Conservation (phyloP, 2,329 filamentous ascomycete species). For the Dactylonectria macrodidyma region DNA sequence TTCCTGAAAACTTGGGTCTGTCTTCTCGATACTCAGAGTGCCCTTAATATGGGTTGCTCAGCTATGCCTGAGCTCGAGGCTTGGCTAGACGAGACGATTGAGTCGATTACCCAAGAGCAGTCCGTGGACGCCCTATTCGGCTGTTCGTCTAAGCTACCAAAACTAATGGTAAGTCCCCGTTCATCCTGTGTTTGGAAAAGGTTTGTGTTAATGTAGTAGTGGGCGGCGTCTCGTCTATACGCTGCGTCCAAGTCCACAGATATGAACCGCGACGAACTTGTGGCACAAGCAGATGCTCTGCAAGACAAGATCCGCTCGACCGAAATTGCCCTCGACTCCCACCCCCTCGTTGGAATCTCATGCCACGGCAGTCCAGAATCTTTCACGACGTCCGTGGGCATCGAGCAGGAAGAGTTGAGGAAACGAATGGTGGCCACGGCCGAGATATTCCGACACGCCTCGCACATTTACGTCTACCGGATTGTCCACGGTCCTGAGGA, state of each 20-base stretch:
- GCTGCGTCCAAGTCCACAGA: not conserved
- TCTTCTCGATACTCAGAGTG: constrained; percentile 28
- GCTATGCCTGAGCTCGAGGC: constrained; percentile 21
- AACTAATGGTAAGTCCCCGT: constrained; percentile 24
- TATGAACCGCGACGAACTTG: not conserved
- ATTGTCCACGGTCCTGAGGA: constrained; percentile 19
- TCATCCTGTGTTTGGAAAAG: no score
- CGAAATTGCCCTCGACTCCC: constrained; percentile 13
- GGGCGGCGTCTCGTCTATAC: constrained; percentile 23
- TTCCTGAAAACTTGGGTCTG: constrained; percentile 33
- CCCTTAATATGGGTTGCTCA: constrained; percentile 21
- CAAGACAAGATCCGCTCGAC: constrained; percentile 22
- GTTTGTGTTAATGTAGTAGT: constrained; percentile 4
- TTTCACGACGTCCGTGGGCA: not conserved
- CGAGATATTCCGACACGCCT: constrained; percentile 31
- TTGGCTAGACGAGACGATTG: constrained; percentile 22
- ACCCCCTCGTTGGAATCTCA: constrained; percentile 14
- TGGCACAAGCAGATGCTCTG: constrained; percentile 8
- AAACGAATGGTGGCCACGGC: constrained; percentile 29
- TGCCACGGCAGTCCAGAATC: constrained; percentile 3
- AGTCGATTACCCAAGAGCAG: not conserved
- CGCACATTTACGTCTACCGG: constrained; percentile 29
- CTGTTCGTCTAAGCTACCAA: constrained; percentile 23
- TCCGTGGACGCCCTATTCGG: constrained; percentile 27
- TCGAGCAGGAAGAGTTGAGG: constrained; percentile 23